Evolutionary conservation across 345 rosid species (phyloP).

Genomic region (Turnera subulata): DNA sequence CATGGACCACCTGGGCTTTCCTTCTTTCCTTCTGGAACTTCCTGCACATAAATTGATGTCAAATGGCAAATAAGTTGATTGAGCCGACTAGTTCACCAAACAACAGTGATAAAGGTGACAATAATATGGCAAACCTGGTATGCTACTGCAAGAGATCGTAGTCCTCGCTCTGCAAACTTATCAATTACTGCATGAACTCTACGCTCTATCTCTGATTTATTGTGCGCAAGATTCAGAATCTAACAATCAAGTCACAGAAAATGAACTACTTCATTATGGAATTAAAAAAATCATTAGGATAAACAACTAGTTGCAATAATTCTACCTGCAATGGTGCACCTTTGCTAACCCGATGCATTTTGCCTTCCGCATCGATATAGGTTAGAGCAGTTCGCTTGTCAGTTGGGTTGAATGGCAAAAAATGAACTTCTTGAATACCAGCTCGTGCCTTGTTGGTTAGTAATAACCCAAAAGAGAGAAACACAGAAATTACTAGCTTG

Average conservation of each 20-base stretch:
- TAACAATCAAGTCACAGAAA: slow-evolving; percentile 16
- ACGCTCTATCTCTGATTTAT: slow-evolving; percentile 52
- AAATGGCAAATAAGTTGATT: slow-evolving; percentile 2
- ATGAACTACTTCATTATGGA: slow-evolving; percentile 9
- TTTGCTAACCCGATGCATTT: slow-evolving; percentile 63
- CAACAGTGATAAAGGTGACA: background rate
- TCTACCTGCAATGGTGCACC: slow-evolving; percentile 69
- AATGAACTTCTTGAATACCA: slow-evolving; percentile 56
- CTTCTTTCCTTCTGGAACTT: slow-evolving; percentile 59
- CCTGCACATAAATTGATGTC: slow-evolving; percentile 29
- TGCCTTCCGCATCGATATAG: slow-evolving; percentile 41
- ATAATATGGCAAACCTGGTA: slow-evolving; percentile 36
- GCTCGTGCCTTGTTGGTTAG: slow-evolving; percentile 43
- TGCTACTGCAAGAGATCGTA: slow-evolving; percentile 64
- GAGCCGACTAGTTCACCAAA: background rate
- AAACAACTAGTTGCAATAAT: slow-evolving; percentile 1
- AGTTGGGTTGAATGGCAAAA: slow-evolving; percentile 61
- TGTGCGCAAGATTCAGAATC: slow-evolving; percentile 49
- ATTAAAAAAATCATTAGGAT: slow-evolving; percentile 5
- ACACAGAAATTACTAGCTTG: background rate
- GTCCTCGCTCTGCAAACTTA: slow-evolving; percentile 56
- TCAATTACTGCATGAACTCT: slow-evolving; percentile 55
- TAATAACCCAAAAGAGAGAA: slow-evolving; percentile 14
- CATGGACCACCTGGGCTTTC: slow-evolving; percentile 60
- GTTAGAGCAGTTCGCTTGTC: slow-evolving; percentile 64